Base-by-base conservation (phyloP, 2,329 filamentous ascomycete genomes). In the Tolypocladium ophioglossoides region DNA sequence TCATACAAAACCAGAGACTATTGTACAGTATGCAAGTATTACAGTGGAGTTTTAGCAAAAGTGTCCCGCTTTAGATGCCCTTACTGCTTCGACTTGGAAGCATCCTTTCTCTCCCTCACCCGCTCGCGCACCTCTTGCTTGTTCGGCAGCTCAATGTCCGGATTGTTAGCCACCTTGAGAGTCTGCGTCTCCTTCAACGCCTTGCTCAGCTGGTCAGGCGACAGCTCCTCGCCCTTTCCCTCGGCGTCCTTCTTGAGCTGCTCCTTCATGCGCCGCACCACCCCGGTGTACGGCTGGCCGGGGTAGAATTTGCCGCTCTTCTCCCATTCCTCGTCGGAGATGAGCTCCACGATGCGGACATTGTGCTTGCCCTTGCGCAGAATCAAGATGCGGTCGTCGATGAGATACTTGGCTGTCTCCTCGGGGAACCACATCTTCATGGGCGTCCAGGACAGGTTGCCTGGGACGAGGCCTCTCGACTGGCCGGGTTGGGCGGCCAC, bases 361-460 rank as follows among this genome's bases (percentile, higher is more conserved):
- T 84, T 82, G 68, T 83, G 78, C 70, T 84, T 85, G 59, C 82
- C 82, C 63, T 77, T 81, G 58, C 83, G 79, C 52, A 86, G 70
- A 60, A 86, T 76, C 58, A 86, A 70, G 49, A 85, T 60, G 58
- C 77, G 74, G 54, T 66, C 79, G 57, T 84, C 79, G 20, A 89
- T 77, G 54, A 86, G 70, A 62, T 78, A 87, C 54, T 81, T 78
- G 55, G 74, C 63, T 0, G 82, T 84, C 52, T 85, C 79, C 27
- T 74, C 68, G 0, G 75, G 72, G 59, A 73, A 78, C 77, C 82
- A 83, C 24, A 77, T 69, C 64, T 82, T 81, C 56, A 89, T 77
- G 2, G 78, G 77, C 10, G 77, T 79, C 73, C 83, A 91, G 30
- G 76, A 73, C 30, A 90, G 64, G 54, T 77, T 76, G 18, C 73